Conservation (phyloP, 1,284 basidiomycete species). For the Sanghuangporus sanghuang region DNA sequence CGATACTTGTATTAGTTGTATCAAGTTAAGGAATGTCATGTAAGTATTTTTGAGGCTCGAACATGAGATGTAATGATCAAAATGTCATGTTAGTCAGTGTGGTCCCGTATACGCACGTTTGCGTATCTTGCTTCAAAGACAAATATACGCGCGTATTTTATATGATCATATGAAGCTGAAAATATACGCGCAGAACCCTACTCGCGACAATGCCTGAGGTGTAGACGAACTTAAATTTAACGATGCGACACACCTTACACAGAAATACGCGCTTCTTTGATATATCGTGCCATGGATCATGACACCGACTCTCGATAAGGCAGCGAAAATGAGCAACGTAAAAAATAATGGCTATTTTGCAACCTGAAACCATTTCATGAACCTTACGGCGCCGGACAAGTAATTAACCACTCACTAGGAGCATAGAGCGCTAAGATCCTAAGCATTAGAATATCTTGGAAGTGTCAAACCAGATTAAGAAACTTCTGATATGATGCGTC, state of each 20-base stretch:
- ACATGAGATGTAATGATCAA: too few relatives aligned
- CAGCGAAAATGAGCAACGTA: neutral
- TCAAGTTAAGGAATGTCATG: too few relatives aligned
- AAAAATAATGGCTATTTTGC: neutral
- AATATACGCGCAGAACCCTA: too few relatives aligned
- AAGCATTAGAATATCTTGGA: neutral
- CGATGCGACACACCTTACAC: neutral
- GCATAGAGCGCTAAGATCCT: neutral
- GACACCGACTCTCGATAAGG: neutral
- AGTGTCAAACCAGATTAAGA: neutral
- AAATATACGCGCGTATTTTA: too few relatives aligned
- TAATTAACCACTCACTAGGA: neutral
- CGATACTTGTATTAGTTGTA: too few relatives aligned
- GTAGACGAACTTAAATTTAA: neutral
- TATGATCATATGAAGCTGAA: too few relatives aligned
- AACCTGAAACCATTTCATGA: neutral
- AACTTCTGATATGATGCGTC: neutral
- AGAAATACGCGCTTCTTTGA: neutral
- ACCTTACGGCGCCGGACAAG: neutral
- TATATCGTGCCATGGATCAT: neutral
- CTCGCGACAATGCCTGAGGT: neutral
- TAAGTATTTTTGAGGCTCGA: too few relatives aligned
- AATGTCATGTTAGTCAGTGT: too few relatives aligned
- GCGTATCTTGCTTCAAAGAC: too few relatives aligned
- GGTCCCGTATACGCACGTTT: too few relatives aligned